Base-by-base conservation (phyloP, 768 basidiomycete species). In the Hericium coralloides region DNA sequence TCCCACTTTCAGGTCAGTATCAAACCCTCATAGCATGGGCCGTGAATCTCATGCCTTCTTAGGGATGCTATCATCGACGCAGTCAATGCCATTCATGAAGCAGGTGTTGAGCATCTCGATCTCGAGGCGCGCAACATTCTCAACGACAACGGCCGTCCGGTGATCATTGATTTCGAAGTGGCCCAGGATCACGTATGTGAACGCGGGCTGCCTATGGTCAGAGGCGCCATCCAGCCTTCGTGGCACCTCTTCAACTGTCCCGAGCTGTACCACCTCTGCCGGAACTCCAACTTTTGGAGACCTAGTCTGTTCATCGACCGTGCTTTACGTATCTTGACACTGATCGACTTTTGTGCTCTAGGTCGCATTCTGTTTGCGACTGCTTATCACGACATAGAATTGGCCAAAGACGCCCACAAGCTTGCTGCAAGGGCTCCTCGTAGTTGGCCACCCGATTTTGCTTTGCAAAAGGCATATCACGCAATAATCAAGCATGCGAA, bases 401-500 rank as follows among this genome's bases (percentile, higher is more conserved):
- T 23, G 23, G 25, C 25, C 10, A 31, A 9, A 6, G 6, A 31
- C 31, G 31, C 18, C 8, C 17, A 17, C 23, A 50, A 25, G 22
- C 20, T 50, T 17, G 49, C 49, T 18, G 10, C 7, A 31, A 50
- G 3, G 26, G 18, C 49, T 4, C 49, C 49, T 8, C 17, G 12
- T 17, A 2, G 12, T 18, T 49, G n/a, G 22, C 23, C 49, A 10
- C 12, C 18, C 12, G 22, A 23, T 10, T 8, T 6, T 12, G 49
- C 49, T 18, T 23, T 49, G 15, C 18, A 17, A 10, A 22, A 50
- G 25, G 49, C 49, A 4, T 49, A 49, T 25, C 48, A 20, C 20
- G 36, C 23, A 47, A 55, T 55, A 51, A 37, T 51, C 38, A 38
- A 56, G n/a, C 50, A 56, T 1, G 65, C 73, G 58, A 75, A 81